Percentiles rank a stretch among this genome's conserved stretches.
These are phyloP conservation scores for Purpureocillium takamizusanense DNA, from an alignment of 2,329 filamentous ascomycete species.

Conservation along the genomic window DNA sequence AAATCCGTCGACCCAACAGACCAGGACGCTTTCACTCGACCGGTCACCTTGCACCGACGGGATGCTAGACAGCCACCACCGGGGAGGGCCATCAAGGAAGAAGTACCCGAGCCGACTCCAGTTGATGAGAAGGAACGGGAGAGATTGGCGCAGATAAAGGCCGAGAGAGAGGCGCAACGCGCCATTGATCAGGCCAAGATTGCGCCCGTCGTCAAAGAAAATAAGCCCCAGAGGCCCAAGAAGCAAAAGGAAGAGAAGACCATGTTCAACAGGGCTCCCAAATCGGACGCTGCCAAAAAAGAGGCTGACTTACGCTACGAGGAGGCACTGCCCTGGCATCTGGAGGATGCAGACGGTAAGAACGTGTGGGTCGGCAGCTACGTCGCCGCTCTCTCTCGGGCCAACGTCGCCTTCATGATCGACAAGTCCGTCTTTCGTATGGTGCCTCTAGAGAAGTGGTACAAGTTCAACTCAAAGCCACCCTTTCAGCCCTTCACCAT, in stretches of 20 bases:
- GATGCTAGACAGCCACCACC: slow-evolving; percentile 66
- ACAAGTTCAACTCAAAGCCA: slow-evolving; percentile 75
- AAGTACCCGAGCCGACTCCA: slow-evolving; percentile 32
- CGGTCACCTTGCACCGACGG: slow-evolving; percentile 80
- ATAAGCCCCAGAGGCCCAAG: slow-evolving; percentile 39
- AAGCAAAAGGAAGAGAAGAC: slow-evolving; percentile 78
- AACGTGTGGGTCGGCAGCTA: slow-evolving; percentile 92
- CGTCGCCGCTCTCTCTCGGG: slow-evolving; percentile 77
- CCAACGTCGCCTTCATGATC: slow-evolving; percentile 72
- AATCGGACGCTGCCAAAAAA: slow-evolving; percentile 71
- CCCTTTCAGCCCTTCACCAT: slow-evolving; percentile 69
- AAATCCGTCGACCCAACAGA: slow-evolving; percentile 60
- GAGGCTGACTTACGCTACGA: slow-evolving; percentile 72
- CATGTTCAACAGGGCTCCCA: slow-evolving; percentile 75
- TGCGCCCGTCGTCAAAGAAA: slow-evolving; percentile 64
- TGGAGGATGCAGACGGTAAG: slow-evolving; percentile 93
- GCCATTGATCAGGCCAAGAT: slow-evolving; percentile 88
- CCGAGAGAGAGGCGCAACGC: slow-evolving; percentile 75
- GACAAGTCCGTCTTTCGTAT: slow-evolving; percentile 65
- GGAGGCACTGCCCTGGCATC: slow-evolving; percentile 90
- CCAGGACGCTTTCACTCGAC: slow-evolving; percentile 75
- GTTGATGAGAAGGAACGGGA: slow-evolving; percentile 52
- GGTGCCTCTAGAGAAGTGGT: slow-evolving; percentile 93
- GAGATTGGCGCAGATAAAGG: slow-evolving; percentile 59
- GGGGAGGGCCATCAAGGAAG: slow-evolving; percentile 54